These are phyloP conservation scores for Cordyceps tenuipes DNA, from an alignment of 2,329 filamentous ascomycete species.

Conservation along the genomic window DNA sequence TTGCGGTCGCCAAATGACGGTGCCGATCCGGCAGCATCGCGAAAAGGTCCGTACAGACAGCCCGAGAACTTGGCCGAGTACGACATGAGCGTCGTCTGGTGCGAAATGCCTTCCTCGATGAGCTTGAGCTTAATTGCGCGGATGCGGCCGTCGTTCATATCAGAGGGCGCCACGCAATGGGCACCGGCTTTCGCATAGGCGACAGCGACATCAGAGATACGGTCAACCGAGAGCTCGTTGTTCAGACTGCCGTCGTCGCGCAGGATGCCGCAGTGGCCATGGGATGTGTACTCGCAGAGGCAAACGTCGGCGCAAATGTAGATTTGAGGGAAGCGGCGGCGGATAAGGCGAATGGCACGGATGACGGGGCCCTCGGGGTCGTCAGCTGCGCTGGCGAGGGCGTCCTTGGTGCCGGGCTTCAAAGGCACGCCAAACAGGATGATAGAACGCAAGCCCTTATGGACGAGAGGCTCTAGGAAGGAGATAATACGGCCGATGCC, in stretches of 20 bases:
- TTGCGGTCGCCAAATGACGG: conserved; percentile 90
- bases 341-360: conserved; percentile 72
- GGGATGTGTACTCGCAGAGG: conserved; percentile 96
- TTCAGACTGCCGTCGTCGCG: conserved; percentile 88
- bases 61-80: conserved; percentile 98
- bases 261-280: conserved; percentile 94
- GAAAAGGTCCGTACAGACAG: conserved; percentile 93
- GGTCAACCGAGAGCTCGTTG: conserved; percentile 86
- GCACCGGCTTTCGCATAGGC: conserved; percentile 93
- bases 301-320: conserved; percentile 93
- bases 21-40: conserved; percentile 84
- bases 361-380: conserved; percentile 92
- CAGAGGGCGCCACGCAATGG: conserved; percentile 92
- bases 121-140: conserved; percentile 96
- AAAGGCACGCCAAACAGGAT: conserved; percentile 94
- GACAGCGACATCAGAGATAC: conserved; percentile 94
- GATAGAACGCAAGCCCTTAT: conserved; percentile 84
- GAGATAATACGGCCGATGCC: conserved; percentile 79
- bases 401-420: conserved; percentile 73
- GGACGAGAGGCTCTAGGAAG: conserved; percentile 77
- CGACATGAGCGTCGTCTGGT: conserved; percentile 89
- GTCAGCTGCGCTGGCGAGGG: conserved; percentile 83
- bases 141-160: conserved; percentile 98
- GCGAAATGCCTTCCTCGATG: conserved; percentile 87
- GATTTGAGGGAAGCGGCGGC: conserved; percentile 76